Percentiles rank a stretch among this genome's conserved stretches.
These are phyloP conservation scores for Clavispora vitiphila DNA, from an alignment of 805 yeast species.

Conservation along the genomic window DNA sequence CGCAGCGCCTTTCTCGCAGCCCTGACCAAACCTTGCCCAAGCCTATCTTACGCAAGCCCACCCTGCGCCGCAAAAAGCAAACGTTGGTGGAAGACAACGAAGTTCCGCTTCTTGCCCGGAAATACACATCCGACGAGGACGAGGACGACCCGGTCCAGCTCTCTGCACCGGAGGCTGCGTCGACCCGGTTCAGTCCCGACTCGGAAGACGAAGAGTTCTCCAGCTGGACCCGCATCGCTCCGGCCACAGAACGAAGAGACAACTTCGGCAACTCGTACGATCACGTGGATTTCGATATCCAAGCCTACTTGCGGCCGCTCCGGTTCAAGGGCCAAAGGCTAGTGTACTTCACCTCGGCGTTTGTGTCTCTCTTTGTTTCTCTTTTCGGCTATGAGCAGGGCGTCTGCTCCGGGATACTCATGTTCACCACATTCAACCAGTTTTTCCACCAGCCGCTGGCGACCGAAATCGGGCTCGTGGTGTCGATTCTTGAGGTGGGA, in stretches of 20 bases:
- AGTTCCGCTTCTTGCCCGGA: neutral
- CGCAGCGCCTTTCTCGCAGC: too few species aligned
- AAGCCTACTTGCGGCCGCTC: conserved; percentile 26
- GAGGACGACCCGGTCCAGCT: conserved; percentile 1
- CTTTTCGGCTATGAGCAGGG: conserved; percentile 50
- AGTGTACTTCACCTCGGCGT: conserved; percentile 42
- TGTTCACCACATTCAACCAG: conserved; percentile 62
- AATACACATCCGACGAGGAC: neutral
- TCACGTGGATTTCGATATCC: conserved; percentile 33
- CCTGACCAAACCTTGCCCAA: too few species aligned
- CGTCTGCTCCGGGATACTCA: conserved; percentile 81
- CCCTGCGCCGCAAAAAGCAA: too few species aligned
- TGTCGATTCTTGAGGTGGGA: conserved; percentile 17
- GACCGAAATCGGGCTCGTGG: conserved; percentile 14
- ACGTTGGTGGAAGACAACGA: neutral
- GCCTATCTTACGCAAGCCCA: neutral
- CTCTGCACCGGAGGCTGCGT: neutral
- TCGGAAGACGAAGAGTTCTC: conserved; percentile 8
- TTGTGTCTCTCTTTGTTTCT: conserved; percentile 40
- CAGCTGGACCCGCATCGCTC: conserved; percentile 11
- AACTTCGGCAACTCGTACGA: conserved; percentile 31
- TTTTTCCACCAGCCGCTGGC: conserved; percentile 15
- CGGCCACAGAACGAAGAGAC: conserved; percentile 14
- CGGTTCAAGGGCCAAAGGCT: conserved; percentile 35
- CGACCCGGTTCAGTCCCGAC: neutral